Base-by-base conservation (phyloP, 352 stramenopile genomes). In the Globisporangium mamillatum region DNA sequence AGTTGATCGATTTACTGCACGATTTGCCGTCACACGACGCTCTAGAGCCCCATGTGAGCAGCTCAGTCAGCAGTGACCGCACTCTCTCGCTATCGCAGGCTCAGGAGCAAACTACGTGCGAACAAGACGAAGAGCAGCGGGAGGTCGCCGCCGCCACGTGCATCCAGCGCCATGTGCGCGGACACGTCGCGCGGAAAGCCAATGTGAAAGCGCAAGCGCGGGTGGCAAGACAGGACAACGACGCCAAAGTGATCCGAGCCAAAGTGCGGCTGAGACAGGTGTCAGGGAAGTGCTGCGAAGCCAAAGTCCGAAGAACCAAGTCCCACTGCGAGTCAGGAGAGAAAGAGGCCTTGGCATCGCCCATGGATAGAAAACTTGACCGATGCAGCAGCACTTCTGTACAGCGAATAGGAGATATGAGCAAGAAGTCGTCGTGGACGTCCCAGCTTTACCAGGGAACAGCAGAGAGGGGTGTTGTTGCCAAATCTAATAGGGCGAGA, bases 1-100 rank as follows among this genome's bases (percentile, higher is more conserved):
- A 86, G 12, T 55, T 86, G 53, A 79, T 84, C 22, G 76, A 84
- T n/a, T 72, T 86, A 58, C 50, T 85, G 18, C 72, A 78, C 14
- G 59, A 64, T 3, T 60, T 72, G 22, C 65, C 75, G 9, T 32
- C 52, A 20, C 34, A 68, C 32, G 50, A 74, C 10, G n/a, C 34
- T 4, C n/a, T 60, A 34, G n/a, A 18, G 2, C 1, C 22, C 27
- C 22, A 58, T n/a, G n/a, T 27, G 4, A 53, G 14, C 12, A 48
- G 3, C 10, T 34, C 7, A 6, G 4, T n/a, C 8, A 63, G 20
- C 38, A 32, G 1, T 20, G 9, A 34, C 29, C 16, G 16, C 18
- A 38, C 12, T 18, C 1, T 3, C 22, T 70, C 12, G 27, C 8
- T 29, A 4, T 29, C 27, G 9, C 54, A 60, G 18, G 2, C 18